Evolutionary conservation across 2,329 filamentous ascomycete genomes (phyloP).

Genomic region (Ophiostoma triangulosporum): DNA sequence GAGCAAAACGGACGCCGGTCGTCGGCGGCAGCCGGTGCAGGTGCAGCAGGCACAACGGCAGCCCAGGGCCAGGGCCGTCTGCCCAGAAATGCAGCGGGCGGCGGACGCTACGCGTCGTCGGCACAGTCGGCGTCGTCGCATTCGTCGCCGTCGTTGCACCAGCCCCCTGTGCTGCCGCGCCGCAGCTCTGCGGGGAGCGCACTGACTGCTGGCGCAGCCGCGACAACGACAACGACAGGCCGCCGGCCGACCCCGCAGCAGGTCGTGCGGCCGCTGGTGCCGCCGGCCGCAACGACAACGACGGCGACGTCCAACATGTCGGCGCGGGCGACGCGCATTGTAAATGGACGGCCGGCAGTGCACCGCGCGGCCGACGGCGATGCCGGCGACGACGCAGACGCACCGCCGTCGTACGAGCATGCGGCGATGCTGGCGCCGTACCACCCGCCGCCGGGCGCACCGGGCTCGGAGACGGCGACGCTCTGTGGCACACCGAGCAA

Average conservation of each 20-base stretch:
- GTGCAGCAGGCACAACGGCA: too few species aligned
- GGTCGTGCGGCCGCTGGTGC: conserved; percentile 33
- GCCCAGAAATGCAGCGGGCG: conserved; percentile 7
- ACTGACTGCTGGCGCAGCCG: neutral
- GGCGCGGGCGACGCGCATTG: neutral
- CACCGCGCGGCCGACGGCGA: conserved; percentile 25
- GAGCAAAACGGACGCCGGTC: conserved; percentile 42
- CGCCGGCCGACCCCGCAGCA: conserved; percentile 4
- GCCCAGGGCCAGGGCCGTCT: conserved; percentile 19
- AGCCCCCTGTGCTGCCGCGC: conserved; percentile 10
- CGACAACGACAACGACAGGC: neutral
- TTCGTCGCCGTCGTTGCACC: neutral
- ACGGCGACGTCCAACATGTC: neutral
- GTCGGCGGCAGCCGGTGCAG: conserved; percentile 13
- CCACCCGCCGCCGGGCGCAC: conserved; percentile 33
- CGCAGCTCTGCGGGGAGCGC: conserved; percentile 25
- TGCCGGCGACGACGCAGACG: conserved; percentile 29
- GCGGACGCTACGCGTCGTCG: conserved; percentile 4
- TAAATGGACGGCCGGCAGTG: conserved; percentile 17
- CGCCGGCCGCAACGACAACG: conserved; percentile 20
- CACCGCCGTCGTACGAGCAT: conserved; percentile 45
- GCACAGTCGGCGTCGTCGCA: neutral
- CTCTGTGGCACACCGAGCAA: neutral
- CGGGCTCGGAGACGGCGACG: conserved; percentile 5
- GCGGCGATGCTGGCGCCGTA: conserved; percentile 38